These are phyloP conservation scores for Trichocladium antarcticum DNA, from an alignment of 495 filamentous ascomycete genomes.

Conservation along the genomic window DNA sequence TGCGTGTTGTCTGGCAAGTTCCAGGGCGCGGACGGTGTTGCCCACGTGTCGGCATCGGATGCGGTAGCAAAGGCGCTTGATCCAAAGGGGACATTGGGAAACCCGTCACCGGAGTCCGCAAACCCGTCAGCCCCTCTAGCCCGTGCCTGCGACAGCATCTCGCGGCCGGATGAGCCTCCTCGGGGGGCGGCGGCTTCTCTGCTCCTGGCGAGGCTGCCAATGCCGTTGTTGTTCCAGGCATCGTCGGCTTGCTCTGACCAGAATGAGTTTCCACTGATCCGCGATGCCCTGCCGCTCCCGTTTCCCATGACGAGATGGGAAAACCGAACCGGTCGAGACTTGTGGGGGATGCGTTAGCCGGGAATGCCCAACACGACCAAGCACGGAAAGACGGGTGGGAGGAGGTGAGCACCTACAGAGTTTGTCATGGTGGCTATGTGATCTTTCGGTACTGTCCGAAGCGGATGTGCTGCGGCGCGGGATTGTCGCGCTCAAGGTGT, in stretches of 20 bases:
- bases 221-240: conserved; percentile 42
- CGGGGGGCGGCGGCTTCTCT: conserved; percentile 34
- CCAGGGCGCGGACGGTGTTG: conserved; percentile 44
- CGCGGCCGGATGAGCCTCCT: conserved; percentile 35
- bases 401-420: conserved; percentile 9
- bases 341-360: background rate
- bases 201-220: conserved; percentile 48
- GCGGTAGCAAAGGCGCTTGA: conserved; percentile 54
- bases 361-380: background rate
- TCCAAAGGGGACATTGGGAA: conserved; percentile 36
- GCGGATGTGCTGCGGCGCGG: background rate
- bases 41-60: conserved; percentile 50
- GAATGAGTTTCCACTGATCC: background rate
- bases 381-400: background rate
- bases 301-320: conserved; percentile 9
- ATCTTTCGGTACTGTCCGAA: conserved; percentile 5
- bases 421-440: conserved; percentile 13
- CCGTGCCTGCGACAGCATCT: background rate
- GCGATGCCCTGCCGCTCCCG: conserved; percentile 22
- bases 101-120: conserved; percentile 29
- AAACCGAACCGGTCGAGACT: conserved; percentile 7
- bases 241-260: background rate
- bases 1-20: conserved; percentile 36
- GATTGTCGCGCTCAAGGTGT: too few species aligned
- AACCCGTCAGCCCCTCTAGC: conserved; percentile 15